Evolutionary conservation across 371 early-diverging fungal species (phyloP), one percentile per base, ranked within the genome.

Genomic region (Sporodiniella umbellata): DNA sequence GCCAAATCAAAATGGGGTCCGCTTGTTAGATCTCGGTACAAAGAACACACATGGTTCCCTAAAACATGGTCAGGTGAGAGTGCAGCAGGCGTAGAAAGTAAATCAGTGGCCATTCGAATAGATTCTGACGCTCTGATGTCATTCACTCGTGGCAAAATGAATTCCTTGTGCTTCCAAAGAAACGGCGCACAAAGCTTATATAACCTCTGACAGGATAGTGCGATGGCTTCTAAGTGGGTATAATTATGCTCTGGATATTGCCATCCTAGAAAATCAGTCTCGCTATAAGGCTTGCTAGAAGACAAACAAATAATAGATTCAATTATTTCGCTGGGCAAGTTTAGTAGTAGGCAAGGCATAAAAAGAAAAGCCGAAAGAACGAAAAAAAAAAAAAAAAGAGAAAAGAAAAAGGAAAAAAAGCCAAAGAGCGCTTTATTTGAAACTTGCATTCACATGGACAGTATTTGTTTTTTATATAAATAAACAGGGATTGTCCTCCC

Each of bases 131-230:
- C 50, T 28, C 45, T 60, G 28, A 69, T 47, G 38, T 71, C 72
- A 14, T 68, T 56, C 39, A 63, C 67, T 18, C 61, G 48, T 17
- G 72, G 72, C 12, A 76, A 28, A n/a, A 76, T 68, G 42, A 75
- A 72, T 40, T 72, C 77, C 43, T 76, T 72, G 31, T 72, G 65
- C 51, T 66, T 63, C 77, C 77, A 76, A 19, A 76, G 54, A 35
- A 58, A 68, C 0, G 77, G 77, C n/a, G 63, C 56, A 22, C 68
- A 66, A 1, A 72, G 31, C 1, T 60, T 31, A 49, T 72, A 76
- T 8, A 72, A 42, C 3, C 55, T 40, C 14, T 66, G 55, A 14
- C 77, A 76, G 19, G 66, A 58, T 4, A 68, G 53, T 4, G 73
- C 70, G 21, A 76, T 52, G 2, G 53, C 48, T 23, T 64, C 66